phyloP scores from a whole-genome alignment of 371 early-diverging fungal genomes.

The Circinella minor region DNA sequence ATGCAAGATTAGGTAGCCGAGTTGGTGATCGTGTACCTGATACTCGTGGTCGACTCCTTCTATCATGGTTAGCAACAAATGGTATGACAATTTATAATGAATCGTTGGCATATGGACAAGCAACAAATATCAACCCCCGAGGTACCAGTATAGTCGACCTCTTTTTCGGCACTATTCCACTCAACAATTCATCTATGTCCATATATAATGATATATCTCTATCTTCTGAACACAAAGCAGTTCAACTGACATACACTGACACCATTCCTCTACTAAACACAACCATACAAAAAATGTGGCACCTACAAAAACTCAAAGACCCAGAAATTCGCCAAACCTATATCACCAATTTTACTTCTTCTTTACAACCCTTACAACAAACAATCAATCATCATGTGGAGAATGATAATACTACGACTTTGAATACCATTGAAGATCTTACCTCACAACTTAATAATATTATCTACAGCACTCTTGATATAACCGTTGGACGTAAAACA shows the following conservation, averaged over 20 bases:
- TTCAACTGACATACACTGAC: not conserved
- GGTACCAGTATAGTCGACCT: constrained; percentile 19
- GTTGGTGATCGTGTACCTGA: not conserved
- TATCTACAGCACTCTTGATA: constrained; percentile 13
- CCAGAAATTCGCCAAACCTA: not conserved
- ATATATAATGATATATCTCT: not conserved
- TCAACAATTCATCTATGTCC: not conserved
- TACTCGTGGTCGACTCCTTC: too few species aligned
- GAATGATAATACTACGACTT: not conserved
- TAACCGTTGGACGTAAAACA: constrained; percentile 2
- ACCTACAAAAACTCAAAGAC: not conserved
- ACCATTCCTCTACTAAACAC: not conserved
- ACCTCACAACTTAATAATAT: not conserved
- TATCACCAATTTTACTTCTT: not conserved
- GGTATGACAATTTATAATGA: not conserved
- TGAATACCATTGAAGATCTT: not conserved
- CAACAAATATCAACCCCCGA: not conserved
- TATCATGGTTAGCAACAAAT: too few species aligned
- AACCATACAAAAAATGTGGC: not conserved
- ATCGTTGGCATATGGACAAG: not conserved
- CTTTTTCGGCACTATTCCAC: not conserved
- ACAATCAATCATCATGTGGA: not conserved
- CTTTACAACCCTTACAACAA: not conserved
- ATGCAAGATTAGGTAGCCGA: not conserved
- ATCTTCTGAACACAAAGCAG: constrained; percentile 9